Conservation (phyloP, 2,329 filamentous ascomycete species). For the Hypoxylon sp. region DNA sequence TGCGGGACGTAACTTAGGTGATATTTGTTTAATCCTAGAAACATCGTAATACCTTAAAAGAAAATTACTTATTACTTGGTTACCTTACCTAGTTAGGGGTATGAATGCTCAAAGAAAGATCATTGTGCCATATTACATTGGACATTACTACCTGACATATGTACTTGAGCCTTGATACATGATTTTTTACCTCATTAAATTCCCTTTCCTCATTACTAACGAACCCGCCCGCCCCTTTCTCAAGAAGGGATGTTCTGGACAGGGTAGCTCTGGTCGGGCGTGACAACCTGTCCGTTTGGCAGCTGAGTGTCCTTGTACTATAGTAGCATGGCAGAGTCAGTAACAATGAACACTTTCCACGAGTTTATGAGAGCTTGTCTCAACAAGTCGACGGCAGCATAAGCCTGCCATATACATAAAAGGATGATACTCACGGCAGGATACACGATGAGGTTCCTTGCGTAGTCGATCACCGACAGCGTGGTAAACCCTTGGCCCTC, state of each 20-base stretch:
- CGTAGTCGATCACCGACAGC: slow-evolving; percentile 62
- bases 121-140: neutral
- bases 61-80: too few relatives aligned
- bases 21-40: too few relatives aligned
- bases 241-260: slow-evolving; percentile 42
- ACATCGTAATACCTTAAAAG: too few relatives aligned
- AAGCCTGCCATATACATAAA: too few relatives aligned
- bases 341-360: neutral
- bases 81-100: too few relatives aligned
- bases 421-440: slow-evolving; percentile 56
- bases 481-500: slow-evolving; percentile 65
- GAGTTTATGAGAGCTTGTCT: neutral
- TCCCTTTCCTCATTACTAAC: neutral
- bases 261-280: slow-evolving; percentile 57
- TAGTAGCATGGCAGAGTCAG: slow-evolving; percentile 5
- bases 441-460: slow-evolving; percentile 60
- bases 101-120: too few relatives aligned
- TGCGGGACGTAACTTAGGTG: too few relatives aligned
- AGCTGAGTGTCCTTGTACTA: slow-evolving; percentile 64
- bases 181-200: neutral
- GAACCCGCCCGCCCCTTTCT: neutral
- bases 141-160: neutral
- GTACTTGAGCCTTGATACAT: slow-evolving; percentile 1
- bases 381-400: too few relatives aligned
- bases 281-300: slow-evolving; percentile 57